phyloP scores from a whole-genome alignment of 176 grass and related monocot genomes.

The Ananas comosus region DNA sequence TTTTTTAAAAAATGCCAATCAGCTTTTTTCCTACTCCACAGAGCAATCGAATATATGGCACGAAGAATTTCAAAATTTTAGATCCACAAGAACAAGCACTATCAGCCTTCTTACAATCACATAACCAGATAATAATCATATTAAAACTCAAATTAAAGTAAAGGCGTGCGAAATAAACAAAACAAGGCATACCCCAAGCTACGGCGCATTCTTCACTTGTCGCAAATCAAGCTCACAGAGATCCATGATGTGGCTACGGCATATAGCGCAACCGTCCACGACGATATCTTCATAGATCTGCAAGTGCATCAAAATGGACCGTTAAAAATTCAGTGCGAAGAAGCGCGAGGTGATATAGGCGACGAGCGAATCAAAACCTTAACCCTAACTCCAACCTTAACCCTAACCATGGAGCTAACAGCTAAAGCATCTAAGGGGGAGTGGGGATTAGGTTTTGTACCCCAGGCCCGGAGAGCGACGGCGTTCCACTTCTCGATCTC shows the following conservation, averaged over 20 bases:
- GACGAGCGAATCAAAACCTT: no score
- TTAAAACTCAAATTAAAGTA: background rate
- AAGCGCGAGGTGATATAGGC: no score
- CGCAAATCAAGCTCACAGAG: conserved; percentile 62
- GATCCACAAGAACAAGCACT: background rate
- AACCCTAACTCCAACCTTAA: no score
- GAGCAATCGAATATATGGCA: background rate
- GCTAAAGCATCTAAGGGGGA: no score
- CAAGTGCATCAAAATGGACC: no score
- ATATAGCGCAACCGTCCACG: conserved; percentile 96
- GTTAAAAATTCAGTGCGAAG: no score
- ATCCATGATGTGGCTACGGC: conserved; percentile 99
- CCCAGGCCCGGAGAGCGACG: conserved; percentile 97
- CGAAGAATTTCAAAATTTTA: background rate
- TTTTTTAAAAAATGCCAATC: no score
- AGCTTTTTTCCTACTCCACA: background rate
- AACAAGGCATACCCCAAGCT: conserved; percentile 64
- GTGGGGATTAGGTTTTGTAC: conserved; percentile 21
- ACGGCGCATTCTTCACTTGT: conserved; percentile 97
- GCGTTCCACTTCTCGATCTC: conserved; percentile 99
- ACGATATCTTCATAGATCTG: conserved; percentile 53
- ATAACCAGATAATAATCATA: background rate
- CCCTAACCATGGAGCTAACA: no score
- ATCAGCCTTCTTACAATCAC: background rate
- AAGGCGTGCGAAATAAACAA: background rate